Evolutionary conservation across 106 monocot species (phyloP).

Genomic region (Dendrobium nobile): DNA sequence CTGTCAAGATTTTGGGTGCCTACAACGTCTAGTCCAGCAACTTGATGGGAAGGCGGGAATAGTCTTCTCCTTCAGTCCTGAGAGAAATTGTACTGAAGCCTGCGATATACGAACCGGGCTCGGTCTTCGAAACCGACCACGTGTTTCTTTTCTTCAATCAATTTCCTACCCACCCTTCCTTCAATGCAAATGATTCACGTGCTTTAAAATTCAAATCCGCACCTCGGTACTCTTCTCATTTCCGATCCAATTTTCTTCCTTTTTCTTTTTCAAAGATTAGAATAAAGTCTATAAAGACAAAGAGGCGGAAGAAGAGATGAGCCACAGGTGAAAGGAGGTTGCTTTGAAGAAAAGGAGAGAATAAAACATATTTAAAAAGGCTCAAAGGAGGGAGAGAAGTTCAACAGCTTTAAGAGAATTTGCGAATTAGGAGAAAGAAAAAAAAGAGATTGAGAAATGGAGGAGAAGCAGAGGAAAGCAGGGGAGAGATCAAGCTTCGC

Average conservation of each 20-base stretch:
- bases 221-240: not conserved
- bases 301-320: not conserved
- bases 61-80: too few relatives aligned
- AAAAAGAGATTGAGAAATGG: not conserved
- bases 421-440: too few relatives aligned
- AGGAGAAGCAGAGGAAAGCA: constrained; percentile 5
- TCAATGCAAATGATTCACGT: constrained; percentile 2
- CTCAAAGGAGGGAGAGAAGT: not conserved
- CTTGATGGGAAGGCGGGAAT: too few relatives aligned
- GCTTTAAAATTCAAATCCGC: not conserved
- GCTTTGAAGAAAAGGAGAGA: not conserved
- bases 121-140: too few relatives aligned
- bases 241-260: not conserved
- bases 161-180: too few relatives aligned
- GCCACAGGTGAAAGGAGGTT: not conserved
- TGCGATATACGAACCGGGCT: too few relatives aligned
- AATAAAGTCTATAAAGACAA: not conserved
- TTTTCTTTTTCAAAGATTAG: not conserved
- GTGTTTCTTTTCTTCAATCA: too few relatives aligned
- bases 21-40: too few relatives aligned
- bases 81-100: too few relatives aligned
- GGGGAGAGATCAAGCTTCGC: constrained; percentile 26
- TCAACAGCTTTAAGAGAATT: not conserved
- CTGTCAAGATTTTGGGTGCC: too few relatives aligned
- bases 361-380: not conserved